Conservation (phyloP, 2,329 filamentous ascomycete species). For the Sclerotinia subarctica region DNA sequence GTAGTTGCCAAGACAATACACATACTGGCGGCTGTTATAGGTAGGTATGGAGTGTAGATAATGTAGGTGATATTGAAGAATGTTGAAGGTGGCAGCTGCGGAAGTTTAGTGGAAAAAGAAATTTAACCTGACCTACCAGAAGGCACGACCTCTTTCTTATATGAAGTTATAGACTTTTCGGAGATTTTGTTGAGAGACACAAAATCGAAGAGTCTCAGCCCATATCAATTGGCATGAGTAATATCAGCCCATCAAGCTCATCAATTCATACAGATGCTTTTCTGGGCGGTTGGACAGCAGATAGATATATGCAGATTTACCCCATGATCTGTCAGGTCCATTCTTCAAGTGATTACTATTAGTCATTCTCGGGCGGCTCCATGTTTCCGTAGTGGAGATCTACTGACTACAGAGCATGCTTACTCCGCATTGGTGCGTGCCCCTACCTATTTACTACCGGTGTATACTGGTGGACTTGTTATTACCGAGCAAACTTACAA, state of each 20-base stretch:
- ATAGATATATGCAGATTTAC: not conserved
- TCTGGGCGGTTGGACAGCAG: not conserved
- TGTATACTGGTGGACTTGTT: too few relatives aligned
- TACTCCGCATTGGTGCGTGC: not conserved
- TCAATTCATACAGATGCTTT: not conserved
- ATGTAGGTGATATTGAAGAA: conserved; percentile 7
- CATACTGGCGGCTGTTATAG: conserved; percentile 48
- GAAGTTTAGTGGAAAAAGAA: conserved; percentile 4
- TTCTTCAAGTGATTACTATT: not conserved
- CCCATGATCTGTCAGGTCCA: not conserved
- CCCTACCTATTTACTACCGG: too few relatives aligned
- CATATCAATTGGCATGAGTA: not conserved
- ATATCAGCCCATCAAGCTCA: not conserved
- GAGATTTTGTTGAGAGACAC: not conserved
- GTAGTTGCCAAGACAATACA: conserved; percentile 77
- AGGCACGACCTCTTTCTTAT: not conserved
- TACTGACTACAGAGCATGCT: too few relatives aligned
- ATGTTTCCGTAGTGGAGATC: not conserved
- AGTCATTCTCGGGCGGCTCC: not conserved
- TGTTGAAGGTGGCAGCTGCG: conserved; percentile 3
- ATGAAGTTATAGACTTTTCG: not conserved
- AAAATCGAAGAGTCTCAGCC: not conserved
- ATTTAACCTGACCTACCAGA: conserved; percentile 14
- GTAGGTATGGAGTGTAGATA: not conserved
- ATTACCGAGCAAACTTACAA: not conserved